These are phyloP conservation scores for Malus hybrid DNA, from an alignment of 331 rosid species.

Conservation along the genomic window DNA sequence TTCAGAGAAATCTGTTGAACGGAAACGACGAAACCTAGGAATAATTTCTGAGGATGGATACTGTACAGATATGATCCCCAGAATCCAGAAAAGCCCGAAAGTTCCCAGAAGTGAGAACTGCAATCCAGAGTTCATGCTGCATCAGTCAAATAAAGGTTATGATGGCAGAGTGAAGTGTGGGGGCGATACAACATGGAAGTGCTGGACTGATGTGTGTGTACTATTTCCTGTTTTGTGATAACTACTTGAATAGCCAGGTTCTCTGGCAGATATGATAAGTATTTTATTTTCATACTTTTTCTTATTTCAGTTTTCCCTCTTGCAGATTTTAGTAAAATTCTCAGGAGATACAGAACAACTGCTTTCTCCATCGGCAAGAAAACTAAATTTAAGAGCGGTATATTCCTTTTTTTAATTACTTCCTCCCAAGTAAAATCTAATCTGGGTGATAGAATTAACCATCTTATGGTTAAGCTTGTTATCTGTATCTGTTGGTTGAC, in stretches of 20 bases:
- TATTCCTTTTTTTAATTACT: background rate
- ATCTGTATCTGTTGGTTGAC: background rate
- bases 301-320: constrained; percentile 16
- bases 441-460: constrained; percentile 2
- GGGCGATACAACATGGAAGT: constrained; percentile 25
- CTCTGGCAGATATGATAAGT: background rate
- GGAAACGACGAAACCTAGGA: constrained; percentile 42
- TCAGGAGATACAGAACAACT: constrained; percentile 36
- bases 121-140: constrained; percentile 16
- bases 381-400: constrained; percentile 56
- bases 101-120: constrained; percentile 28
- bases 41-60: constrained; percentile 25
- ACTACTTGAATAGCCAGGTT: constrained; percentile 15
- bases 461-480: constrained; percentile 2
- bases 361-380: constrained; percentile 46
- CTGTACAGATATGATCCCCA: constrained; percentile 21
- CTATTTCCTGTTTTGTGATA: background rate
- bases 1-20: constrained; percentile 35
- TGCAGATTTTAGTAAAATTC: constrained; percentile 56
- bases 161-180: constrained; percentile 33
- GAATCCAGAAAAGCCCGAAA: constrained; percentile 27
- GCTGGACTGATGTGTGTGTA: constrained; percentile 59
- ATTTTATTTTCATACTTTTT: background rate
- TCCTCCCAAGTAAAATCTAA: background rate
- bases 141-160: constrained; percentile 18